Evolutionary conservation across 257 asterid species (phyloP), one percentile per base, ranked within the genome.

Genomic region (Galeopsis tetrahit): DNA sequence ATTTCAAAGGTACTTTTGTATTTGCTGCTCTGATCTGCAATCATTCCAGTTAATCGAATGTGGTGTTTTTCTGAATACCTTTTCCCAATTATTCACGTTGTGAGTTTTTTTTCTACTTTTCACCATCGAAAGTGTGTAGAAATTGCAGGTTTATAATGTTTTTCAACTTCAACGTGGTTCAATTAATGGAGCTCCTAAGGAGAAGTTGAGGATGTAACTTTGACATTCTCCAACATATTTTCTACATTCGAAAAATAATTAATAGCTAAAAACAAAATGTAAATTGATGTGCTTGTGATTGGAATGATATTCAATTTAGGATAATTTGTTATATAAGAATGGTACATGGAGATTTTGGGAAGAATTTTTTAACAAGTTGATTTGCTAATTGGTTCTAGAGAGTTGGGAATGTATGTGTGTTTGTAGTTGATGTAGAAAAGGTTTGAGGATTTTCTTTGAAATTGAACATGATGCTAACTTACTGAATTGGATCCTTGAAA

Each of bases 1-100:
- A 40, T 51, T 32, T 81, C 71, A 5, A 75, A 80, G 90, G 90
- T 86, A 66, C 17, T n/a, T 38, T 42, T 21, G 61, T 1, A 8
- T 74, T 53, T 38, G 9, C 44, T 33, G 62, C 59, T 72, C 5
- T 70, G 44, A 42, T 71, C 64, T 52, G 1, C 59, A 15, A 48
- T 63, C 61, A 38, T 44, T 43, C 46, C 56, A 56, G 7, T 44
- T 14, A 62, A 31, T 66, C n/a, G 28, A 58, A 43, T 58, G 17
- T 58, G 56, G 56, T 49, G 28, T 39, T 46, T 72, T 68, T 52
- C 60, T 68, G 60, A 40, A 31, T 44, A 8, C 39, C 71, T 68
- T 44, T 63, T 39, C 13, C 13, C 34, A 8, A 64, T 9, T 77
- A 31, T 28, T 67, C 68, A 13, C 55, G 14, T 10, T 32, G 34